Conservation (phyloP, 2,329 filamentous ascomycete genomes). For the Seiridium unicorne region DNA sequence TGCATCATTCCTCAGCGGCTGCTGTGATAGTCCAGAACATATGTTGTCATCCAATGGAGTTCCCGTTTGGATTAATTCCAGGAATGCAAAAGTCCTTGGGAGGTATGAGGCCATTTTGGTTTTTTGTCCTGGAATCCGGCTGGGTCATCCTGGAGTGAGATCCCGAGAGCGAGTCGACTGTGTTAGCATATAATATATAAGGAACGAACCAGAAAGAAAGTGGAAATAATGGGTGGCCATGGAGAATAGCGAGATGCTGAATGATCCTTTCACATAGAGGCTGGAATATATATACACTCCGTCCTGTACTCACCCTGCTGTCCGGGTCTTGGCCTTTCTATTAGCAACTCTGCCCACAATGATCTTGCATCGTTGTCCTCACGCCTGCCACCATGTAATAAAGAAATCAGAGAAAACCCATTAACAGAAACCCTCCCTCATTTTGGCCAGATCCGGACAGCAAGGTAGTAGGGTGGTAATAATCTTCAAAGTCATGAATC, state of each 20-base stretch:
- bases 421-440: conserved; percentile 23
- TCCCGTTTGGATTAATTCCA: not conserved
- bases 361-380: conserved; percentile 27
- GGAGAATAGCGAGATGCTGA: conserved; percentile 19
- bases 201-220: not conserved
- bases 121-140: not conserved
- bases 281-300: conserved; percentile 53
- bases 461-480: conserved; percentile 29
- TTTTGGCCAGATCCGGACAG: conserved; percentile 37
- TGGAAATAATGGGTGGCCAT: not conserved
- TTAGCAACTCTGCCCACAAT: conserved; percentile 28
- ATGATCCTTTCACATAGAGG: conserved; percentile 34
- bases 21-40: not conserved
- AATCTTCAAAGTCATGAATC: conserved; percentile 24
- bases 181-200: not conserved
- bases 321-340: conserved; percentile 41
- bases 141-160: not conserved
- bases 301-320: conserved; percentile 51
- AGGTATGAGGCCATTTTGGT: not conserved
- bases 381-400: conserved; percentile 24
- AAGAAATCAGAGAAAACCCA: conserved; percentile 14
- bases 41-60: not conserved
- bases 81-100: not conserved
- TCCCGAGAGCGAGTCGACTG: not conserved
- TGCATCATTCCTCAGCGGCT: not conserved